These are phyloP conservation scores for Kwoniella europaea DNA, from an alignment of 768 basidiomycete species.

Conservation along the genomic window DNA sequence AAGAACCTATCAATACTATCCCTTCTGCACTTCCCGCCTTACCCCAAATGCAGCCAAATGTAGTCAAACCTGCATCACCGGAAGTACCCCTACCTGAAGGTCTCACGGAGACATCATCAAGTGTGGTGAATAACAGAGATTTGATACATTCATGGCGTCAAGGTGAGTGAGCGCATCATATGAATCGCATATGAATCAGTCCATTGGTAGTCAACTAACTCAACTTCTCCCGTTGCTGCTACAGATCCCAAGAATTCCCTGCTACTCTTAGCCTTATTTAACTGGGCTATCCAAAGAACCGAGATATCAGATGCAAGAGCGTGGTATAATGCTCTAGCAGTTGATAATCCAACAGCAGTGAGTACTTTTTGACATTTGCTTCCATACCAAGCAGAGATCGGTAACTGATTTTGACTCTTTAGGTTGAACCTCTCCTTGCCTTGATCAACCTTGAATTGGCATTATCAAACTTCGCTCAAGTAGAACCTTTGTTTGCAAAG, in stretches of 20 bases:
- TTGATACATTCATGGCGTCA: slow-evolving; percentile 44
- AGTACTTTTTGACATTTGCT: slow-evolving; percentile 57
- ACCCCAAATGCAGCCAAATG: not conserved
- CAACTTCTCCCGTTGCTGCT: not conserved
- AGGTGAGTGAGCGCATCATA: slow-evolving; percentile 33
- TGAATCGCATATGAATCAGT: not conserved
- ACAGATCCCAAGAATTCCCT: slow-evolving; percentile 54
- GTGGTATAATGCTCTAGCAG: slow-evolving; percentile 79
- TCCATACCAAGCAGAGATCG: slow-evolving; percentile 8
- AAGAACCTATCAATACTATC: not conserved
- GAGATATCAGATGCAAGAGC: slow-evolving; percentile 80
- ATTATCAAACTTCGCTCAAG: slow-evolving; percentile 69
- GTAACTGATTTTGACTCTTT: slow-evolving; percentile 25
- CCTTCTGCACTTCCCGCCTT: not conserved
- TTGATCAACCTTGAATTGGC: slow-evolving; percentile 59
- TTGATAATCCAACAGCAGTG: slow-evolving; percentile 90
- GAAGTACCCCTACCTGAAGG: slow-evolving; percentile 43
- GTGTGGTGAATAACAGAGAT: slow-evolving; percentile 44
- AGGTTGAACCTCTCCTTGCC: slow-evolving; percentile 63
- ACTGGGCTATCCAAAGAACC: slow-evolving; percentile 73
- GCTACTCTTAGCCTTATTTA: slow-evolving; percentile 76
- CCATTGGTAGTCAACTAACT: not conserved
- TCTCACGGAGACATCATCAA: slow-evolving; percentile 41
- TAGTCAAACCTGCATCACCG: not conserved
- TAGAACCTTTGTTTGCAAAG: slow-evolving; percentile 85